Conservation (phyloP, 768 basidiomycete species). For the Dentipellis fragilis region DNA sequence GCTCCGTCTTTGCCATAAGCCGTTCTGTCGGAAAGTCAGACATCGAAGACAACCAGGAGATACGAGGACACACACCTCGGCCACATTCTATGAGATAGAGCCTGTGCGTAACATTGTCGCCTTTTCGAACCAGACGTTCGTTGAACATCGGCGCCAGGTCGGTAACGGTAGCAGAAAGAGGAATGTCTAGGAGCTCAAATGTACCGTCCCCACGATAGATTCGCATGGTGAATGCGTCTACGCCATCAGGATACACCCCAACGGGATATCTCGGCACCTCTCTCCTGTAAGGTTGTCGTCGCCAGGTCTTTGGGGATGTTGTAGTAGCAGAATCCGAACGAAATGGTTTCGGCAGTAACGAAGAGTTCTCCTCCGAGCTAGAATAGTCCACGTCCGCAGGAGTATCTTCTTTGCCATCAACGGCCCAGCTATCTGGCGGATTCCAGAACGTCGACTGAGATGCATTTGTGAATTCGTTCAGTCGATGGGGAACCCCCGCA, state of each 20-base stretch:
- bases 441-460: constrained; percentile 34
- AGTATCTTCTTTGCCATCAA: constrained; percentile 33
- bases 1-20: constrained; percentile 70
- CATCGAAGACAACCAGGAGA: neutral
- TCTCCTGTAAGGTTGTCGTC: constrained; percentile 1
- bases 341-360: constrained; percentile 12
- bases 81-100: constrained; percentile 70
- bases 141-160: constrained; percentile 56
- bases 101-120: constrained; percentile 50
- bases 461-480: neutral
- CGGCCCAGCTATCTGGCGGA: constrained; percentile 71
- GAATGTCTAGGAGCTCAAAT: constrained; percentile 60
- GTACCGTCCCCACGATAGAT: constrained; percentile 68
- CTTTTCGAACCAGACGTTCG: constrained; percentile 33
- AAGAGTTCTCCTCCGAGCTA: constrained; percentile 30
- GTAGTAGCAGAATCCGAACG: neutral
- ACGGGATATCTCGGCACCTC: neutral
- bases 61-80: constrained; percentile 39
- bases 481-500: neutral
- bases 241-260: neutral
- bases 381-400: constrained; percentile 31
- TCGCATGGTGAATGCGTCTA: constrained; percentile 43
- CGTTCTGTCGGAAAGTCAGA: constrained; percentile 50
- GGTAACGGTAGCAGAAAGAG: constrained; percentile 54
- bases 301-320: constrained; percentile 6